Evolutionary conservation across 352 stramenopile genomes (phyloP), one percentile per base, ranked within the genome.

Genomic region (Phytophthora sp.): DNA sequence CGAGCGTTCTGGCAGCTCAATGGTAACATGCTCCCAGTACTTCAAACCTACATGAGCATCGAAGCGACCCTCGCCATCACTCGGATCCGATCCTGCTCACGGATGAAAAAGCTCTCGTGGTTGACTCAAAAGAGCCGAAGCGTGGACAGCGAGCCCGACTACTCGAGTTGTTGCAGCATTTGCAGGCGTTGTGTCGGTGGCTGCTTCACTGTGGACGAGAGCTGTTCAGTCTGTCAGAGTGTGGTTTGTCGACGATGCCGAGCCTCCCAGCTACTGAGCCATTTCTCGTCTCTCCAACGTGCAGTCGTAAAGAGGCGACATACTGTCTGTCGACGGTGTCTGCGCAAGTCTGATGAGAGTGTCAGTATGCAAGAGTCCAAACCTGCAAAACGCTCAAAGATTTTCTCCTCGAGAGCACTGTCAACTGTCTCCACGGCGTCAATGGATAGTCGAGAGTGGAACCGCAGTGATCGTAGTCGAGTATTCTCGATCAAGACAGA

Each of bases 1-100:
- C 59, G 46, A 15, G 63, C 45, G 39, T 70, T 74, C 50, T 70
- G 60, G 52, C 52, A 74, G 24, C 66, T 68, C 47, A 61, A 66
- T 36, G 66, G 66, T 15, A 52, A 26, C 29, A 65, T 66, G 30
- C 35, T 54, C 44, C 39, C 59, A 2, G 18, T n/a, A 15, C 9
- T 61, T 7, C 51, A 63, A 23, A 65, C 7, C 13, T 57, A 53
- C 35, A 42, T 31, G n/a, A 47, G 54, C 12, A 55, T 62, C 33
- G 41, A 70, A 39, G 41, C 66, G 5, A 74, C 53, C 0, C 52
- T 74, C 49, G 35, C 54, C 21, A 58, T 71, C 29, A 16, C 29
- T 18, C 53, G 50, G 2, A 54, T 68, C 33, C 57, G 21, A 26
- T 18, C 18, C 21, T 71, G 39, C 8, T 62, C 62, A 23, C 58